Percentiles rank a stretch among this genome's conserved stretches.
Evolutionary conservation across 2,329 filamentous ascomycete species (phyloP).

Genomic region (Anthostomella pinea): DNA sequence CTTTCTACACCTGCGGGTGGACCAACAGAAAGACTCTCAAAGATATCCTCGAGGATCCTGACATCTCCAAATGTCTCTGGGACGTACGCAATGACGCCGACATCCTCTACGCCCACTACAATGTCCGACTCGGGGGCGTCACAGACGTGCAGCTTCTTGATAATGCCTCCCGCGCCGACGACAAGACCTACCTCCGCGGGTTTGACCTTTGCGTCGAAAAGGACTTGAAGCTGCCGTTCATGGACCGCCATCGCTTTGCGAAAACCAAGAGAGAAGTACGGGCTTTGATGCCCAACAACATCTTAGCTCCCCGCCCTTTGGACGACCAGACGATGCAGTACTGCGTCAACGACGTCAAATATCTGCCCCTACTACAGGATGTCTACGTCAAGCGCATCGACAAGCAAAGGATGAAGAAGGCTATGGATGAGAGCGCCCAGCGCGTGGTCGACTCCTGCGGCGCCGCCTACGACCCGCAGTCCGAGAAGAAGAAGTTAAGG

Average conservation of each 20-base stretch:
- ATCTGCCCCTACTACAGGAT: conserved; percentile 13
- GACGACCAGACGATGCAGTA: conserved; percentile 8
- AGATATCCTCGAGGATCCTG: conserved; percentile 15
- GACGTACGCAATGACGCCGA: conserved; percentile 29
- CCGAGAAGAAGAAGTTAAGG: neutral
- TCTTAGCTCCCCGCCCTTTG: conserved; percentile 14
- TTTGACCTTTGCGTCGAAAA: conserved; percentile 11
- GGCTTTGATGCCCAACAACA: conserved; percentile 5
- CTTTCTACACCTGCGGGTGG: conserved; percentile 13
- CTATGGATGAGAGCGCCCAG: conserved; percentile 9
- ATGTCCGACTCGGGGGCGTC: conserved; percentile 22
- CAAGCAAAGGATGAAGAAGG: conserved; percentile 12
- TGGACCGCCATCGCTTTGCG: neutral
- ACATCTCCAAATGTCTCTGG: conserved; percentile 22
- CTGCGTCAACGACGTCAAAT: conserved; percentile 15
- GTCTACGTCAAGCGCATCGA: conserved; percentile 14
- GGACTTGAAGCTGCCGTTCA: conserved; percentile 5
- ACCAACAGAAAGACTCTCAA: conserved; percentile 14
- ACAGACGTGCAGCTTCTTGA: conserved; percentile 31
- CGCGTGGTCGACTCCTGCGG: conserved; percentile 11
- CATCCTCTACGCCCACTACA: conserved; percentile 23
- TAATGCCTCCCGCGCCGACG: conserved; percentile 18
- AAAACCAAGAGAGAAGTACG: neutral
- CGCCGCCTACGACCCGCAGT: conserved; percentile 17
- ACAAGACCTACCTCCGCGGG: conserved; percentile 13